These are phyloP conservation scores for Didymella pinodella DNA, from an alignment of 2,329 filamentous ascomycete genomes.

Conservation along the genomic window DNA sequence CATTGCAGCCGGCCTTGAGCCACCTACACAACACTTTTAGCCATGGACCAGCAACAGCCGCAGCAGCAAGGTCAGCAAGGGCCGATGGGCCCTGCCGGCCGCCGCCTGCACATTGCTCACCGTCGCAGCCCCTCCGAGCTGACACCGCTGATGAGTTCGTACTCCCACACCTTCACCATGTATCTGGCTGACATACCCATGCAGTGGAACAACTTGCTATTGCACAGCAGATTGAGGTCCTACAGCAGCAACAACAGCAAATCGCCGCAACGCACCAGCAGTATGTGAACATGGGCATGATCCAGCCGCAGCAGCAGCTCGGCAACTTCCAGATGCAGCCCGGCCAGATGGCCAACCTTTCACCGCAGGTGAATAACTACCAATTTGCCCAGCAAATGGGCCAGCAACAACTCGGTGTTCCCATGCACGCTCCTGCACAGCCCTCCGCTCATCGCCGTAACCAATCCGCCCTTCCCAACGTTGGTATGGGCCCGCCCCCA, in stretches of 20 bases:
- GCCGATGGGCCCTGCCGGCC: constrained; percentile 75
- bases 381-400: constrained; percentile 79
- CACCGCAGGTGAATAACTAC: constrained; percentile 78
- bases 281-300: constrained; percentile 97
- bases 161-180: constrained; percentile 16
- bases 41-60: constrained; percentile 58
- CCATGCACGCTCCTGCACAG: constrained; percentile 79
- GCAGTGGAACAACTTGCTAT: constrained; percentile 96
- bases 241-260: constrained; percentile 98
- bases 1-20: constrained; percentile 35
- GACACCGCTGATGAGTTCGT: constrained; percentile 97
- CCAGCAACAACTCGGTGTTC: constrained; percentile 69
- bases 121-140: constrained; percentile 96
- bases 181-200: constrained; percentile 34
- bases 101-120: constrained; percentile 95
- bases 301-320: constrained; percentile 83
- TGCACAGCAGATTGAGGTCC: constrained; percentile 95
- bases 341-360: constrained; percentile 77
- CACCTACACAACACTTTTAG: constrained; percentile 33
- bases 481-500: constrained; percentile 88
- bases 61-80: constrained; percentile 62
- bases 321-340: constrained; percentile 64
- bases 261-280: constrained; percentile 96
- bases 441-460: constrained; percentile 92
- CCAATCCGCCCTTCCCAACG: constrained; percentile 93